Evolutionary conservation across 163 green algal species (phyloP).

Genomic region (Botryococcus braunii): DNA sequence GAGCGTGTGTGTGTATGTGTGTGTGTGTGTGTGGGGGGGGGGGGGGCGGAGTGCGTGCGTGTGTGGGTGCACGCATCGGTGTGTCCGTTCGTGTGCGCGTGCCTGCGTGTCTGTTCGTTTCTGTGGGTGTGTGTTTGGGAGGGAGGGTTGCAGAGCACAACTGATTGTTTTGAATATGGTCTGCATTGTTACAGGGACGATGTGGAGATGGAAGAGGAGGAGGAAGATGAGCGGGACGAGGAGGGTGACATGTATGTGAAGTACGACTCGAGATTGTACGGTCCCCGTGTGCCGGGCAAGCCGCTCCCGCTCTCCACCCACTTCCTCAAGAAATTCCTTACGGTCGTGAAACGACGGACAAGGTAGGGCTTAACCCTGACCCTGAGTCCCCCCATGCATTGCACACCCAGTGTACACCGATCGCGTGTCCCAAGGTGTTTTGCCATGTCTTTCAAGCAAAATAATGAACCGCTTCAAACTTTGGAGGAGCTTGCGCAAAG

Average conservation of each 20-base stretch:
- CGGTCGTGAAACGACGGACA: conserved; percentile 61
- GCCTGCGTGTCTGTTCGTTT: background rate
- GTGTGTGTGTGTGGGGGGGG: no score
- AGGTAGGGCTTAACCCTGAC: conserved; percentile 1
- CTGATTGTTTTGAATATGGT: no score
- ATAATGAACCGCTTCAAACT: no score
- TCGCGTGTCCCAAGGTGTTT: no score
- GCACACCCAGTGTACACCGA: no score
- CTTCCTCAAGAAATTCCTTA: conserved; percentile 91
- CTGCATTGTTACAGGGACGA: background rate
- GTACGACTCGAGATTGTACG: conserved; percentile 63
- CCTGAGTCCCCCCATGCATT: no score
- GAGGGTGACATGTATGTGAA: conserved; percentile 51
- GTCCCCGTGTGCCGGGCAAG: conserved; percentile 24
- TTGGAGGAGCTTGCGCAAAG: no score
- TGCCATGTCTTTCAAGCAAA: no score
- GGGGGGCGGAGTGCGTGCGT: no score
- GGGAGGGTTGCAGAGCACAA: conserved; percentile 5
- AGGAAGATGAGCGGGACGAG: conserved; percentile 24
- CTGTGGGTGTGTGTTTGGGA: background rate
- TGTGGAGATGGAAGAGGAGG: conserved; percentile 18
- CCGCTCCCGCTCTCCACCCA: conserved; percentile 38
- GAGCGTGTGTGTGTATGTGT: no score
- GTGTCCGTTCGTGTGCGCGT: no score
- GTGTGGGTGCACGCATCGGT: no score